Base-by-base conservation (phyloP, 768 basidiomycete species). In the Postia placenta region DNA sequence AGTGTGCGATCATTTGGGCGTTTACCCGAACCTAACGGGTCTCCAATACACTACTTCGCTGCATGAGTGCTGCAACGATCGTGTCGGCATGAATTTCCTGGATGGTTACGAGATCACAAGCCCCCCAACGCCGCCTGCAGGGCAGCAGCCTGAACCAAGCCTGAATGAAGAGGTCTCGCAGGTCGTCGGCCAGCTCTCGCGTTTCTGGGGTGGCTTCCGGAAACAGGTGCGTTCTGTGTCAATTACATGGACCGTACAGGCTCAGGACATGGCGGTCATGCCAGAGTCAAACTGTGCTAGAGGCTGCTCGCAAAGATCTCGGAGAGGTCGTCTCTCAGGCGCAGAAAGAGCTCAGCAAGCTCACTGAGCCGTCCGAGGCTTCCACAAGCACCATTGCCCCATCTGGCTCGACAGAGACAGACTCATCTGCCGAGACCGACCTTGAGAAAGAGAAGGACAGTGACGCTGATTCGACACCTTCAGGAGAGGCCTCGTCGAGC, bases 191-290 rank as follows among this genome's bases (percentile, higher is more conserved):
- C 85, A 90, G 59, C 71, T 95, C 11, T 82, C 84, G 24, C 74
- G 85, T 45, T 84, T 92, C 62, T 96, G 93, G 93, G 91, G 91
- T 39, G 87, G 90, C 25, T 87, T 94, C 61, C 80, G 83, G 72
- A 88, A 86, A 64, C 92, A 93, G 82, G 92, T 82, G 57, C 55
- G 80, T 60, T 42, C 3, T 17, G n/a, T n/a, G n/a, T n/a, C n/a
- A n/a, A n/a, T n/a, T n/a, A 33, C 30, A 33, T 33, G 30, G 9
- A 33, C 30, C 30, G n/a, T 15, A 23, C 17, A 25, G 15, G 20
- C 23, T 41, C 28, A 22, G 28, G 40, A 25, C 22, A 30, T 25
- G 17, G 22, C 42, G 15, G 38, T 22, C 20, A 6, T 22, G 25
- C 27, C 50, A 91, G 88, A 83, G 87, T 60, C 85, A 87, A 66